Base-by-base conservation (phyloP, 2,329 filamentous ascomycete species). In the Tolypocladium album region DNA sequence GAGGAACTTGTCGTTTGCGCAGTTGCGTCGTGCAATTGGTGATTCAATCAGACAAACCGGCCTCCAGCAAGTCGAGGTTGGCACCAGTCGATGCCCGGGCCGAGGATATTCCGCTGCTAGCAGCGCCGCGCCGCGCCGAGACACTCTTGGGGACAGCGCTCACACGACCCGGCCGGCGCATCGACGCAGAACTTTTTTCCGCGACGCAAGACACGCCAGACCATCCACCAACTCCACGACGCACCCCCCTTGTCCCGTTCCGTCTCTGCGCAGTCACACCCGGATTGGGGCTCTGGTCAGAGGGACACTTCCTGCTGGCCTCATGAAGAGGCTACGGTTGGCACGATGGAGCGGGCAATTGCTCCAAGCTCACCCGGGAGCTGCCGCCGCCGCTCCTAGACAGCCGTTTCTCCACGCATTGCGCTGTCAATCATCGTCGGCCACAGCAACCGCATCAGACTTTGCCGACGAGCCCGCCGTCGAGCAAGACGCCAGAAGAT, bases 261-360 rank as follows among this genome's bases (percentile, higher is more conserved):
- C 50, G 50, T 8, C 31, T 34, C 50, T 55, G 50, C 20, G 22
- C 50, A 20, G 22, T n/a, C 20, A 15, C 22, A 38, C 50, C 50
- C 50, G 22, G 20, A 38, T 34, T 13, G 6, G 50, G 50, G 50
- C 50, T 55, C 31, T 55, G 50, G 31, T 55, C 11, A 13, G 50
- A 36, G 31, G 50, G 31, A 36, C 12, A 7, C 38, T 38, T 57
- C 52, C 57, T 55, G 42, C 42, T 45, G 22, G 53, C 58, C 58
- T 59, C 63, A 78, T 78, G 75, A 77, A 74, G 74, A 72, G 75
- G 69, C 68, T 75, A 74, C 73, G 74, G 68, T 66, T 71, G 64
- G 68, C 74, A 68, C 70, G 68, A 74, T 76, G 72, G 70, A 71
- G 72, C 67, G 71, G 74, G 69, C 74, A 74, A 67, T 66, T 76